Evolutionary conservation across 1,139 yeast genomes (phyloP).

Genomic region (Lipomyces yarrowii): DNA sequence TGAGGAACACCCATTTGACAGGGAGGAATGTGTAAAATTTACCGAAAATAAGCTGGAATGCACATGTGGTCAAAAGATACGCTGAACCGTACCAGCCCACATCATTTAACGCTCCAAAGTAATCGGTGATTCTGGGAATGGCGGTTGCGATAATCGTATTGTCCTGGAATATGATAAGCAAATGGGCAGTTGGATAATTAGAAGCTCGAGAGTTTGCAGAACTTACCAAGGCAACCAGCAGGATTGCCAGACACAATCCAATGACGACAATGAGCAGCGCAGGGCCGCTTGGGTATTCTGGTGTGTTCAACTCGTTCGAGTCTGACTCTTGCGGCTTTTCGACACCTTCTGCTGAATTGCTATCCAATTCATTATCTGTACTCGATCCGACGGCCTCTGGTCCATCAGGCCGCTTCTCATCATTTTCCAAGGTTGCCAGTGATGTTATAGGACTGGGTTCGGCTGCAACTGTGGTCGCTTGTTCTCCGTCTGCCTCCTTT

Average conservation of each 20-base stretch:
- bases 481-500: background rate
- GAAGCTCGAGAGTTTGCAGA: background rate
- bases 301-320: background rate
- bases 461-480: background rate
- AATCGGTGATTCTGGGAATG: conserved; percentile 56
- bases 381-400: background rate
- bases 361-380: background rate
- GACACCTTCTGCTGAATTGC: background rate
- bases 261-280: conserved; percentile 9
- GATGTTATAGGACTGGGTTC: background rate
- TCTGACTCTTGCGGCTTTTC: background rate
- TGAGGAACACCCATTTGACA: conserved; percentile 54
- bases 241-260: conserved; percentile 53
- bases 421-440: background rate
- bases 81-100: conserved; percentile 50
- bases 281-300: conserved; percentile 1
- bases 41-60: conserved; percentile 64
- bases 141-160: conserved; percentile 67
- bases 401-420: conserved; percentile 1
- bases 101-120: conserved; percentile 57
- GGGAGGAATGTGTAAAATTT: conserved; percentile 63
- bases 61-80: conserved; percentile 61
- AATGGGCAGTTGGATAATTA: background rate
- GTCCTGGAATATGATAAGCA: conserved; percentile 36
- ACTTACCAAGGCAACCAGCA: conserved; percentile 58